Evolutionary conservation across 2,329 filamentous ascomycete genomes (phyloP), one percentile per base, ranked within the genome.

Genomic region (Trichophyton mentagrophytes): DNA sequence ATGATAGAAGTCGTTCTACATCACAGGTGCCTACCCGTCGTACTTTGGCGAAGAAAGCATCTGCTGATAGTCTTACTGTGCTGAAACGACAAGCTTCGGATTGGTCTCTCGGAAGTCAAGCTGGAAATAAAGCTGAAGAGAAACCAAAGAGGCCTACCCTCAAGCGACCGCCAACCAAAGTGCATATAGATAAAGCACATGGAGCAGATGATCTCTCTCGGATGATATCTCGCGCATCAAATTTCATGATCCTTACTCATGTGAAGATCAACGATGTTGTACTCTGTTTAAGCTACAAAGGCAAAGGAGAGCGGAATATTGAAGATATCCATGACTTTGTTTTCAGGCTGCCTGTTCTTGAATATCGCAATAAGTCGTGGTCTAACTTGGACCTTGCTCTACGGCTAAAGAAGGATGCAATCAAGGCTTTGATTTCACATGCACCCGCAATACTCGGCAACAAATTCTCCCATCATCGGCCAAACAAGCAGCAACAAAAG

Each of bases 361-460:
- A 99, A 72, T 97, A 96, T 77, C 85, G 90, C 65, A 99, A 99
- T 80, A 99, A 99, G 79, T 97, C 91, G 7, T 99, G 93, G 93
- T 96, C 90, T 5, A 99, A 97, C 71, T 82, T 99, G 5, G 93
- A 99, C 69, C 83, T 99, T 8, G 91, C 92, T 0, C 80, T 97
- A 56, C 88, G 90, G 13, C 80, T 99, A 60, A 97, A 99, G 77
- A 95, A 91, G 71, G 91, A 95, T 55, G 88, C 97, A 61, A 89
- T 96, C 70, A 89, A 90, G 69, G 92, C 93, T 0, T 80, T 99
- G 53, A 95, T 99, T 68, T 93, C 89, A 1, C 93, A 99, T 70
- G 91, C 92, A 0, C 93, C 93, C 40, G 90, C 93, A 61, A 96
- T 99, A 66, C 90, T 99, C 57, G 90, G 92, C 60, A 99, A 99